phyloP scores from a whole-genome alignment of 1,139 yeast genomes.

The Kodamaea derodonti region DNA sequence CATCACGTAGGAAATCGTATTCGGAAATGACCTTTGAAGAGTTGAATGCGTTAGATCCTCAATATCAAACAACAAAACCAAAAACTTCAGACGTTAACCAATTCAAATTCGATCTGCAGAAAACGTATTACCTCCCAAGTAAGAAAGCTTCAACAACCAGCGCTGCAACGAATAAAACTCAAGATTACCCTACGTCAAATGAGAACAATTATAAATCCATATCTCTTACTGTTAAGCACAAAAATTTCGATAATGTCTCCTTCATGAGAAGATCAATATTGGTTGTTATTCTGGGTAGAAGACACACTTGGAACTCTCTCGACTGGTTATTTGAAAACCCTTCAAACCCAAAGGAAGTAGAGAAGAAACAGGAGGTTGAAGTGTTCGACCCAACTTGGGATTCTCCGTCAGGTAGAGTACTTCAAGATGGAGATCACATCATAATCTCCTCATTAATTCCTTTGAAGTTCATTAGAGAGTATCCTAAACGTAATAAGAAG shows the following conservation, averaged over 20 bases:
- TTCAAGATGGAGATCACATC: conserved; percentile 37
- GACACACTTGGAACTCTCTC: conserved; percentile 44
- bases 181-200: conserved; percentile 30
- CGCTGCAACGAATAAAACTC: conserved; percentile 6
- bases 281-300: conserved; percentile 37
- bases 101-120: conserved; percentile 40
- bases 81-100: conserved; percentile 30
- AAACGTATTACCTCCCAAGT: conserved; percentile 31
- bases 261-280: conserved; percentile 28
- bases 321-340: conserved; percentile 33
- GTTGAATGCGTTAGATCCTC: conserved; percentile 56
- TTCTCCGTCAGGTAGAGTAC: conserved; percentile 16
- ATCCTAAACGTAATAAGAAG: conserved; percentile 10
- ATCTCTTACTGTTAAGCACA: conserved; percentile 36
- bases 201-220: conserved; percentile 42
- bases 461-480: conserved; percentile 19
- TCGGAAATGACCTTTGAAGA: conserved; percentile 66
- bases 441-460: conserved; percentile 41
- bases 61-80: conserved; percentile 36
- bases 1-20: conserved; percentile 47
- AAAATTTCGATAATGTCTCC: conserved; percentile 22
- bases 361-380: neutral
- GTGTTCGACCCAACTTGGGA: neutral
- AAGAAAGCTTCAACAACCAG: conserved; percentile 13
- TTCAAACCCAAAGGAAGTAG: conserved; percentile 4